These are phyloP conservation scores for Cicer yamashitae DNA, from an alignment of 306 rosid species.

Conservation along the genomic window DNA sequence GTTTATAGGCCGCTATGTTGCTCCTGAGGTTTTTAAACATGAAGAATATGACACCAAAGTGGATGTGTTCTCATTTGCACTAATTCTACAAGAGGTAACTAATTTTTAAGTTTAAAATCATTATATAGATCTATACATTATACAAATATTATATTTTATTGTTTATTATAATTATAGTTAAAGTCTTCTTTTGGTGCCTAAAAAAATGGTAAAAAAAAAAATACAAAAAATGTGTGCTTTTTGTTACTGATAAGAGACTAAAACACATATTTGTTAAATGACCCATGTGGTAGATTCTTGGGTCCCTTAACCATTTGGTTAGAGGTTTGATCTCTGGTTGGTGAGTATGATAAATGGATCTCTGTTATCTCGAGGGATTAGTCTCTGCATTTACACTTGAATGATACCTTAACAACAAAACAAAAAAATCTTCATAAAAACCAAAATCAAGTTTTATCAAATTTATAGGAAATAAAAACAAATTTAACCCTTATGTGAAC, in stretches of 20 bases:
- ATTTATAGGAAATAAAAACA: not conserved
- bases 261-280: not conserved
- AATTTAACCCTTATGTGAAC: not conserved
- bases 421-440: not conserved
- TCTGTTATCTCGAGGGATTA: no score
- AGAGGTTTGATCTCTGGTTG: no score
- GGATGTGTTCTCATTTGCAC: slow-evolving; percentile 91
- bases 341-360: no score
- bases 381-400: no score
- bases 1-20: slow-evolving; percentile 81
- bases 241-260: not conserved
- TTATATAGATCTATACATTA: slow-evolving; percentile 24
- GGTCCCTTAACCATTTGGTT: no score
- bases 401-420: no score
- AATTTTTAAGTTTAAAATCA: slow-evolving; percentile 24
- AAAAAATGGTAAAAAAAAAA: not conserved
- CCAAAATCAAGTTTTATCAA: not conserved
- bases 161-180: not conserved
- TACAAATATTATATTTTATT: slow-evolving; percentile 1
- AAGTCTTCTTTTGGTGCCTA: not conserved
- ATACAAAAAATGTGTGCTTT: not conserved
- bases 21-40: slow-evolving; percentile 85
- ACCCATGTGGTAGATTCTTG: no score
- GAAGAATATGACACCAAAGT: slow-evolving; percentile 95
- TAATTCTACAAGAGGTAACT: slow-evolving; percentile 91